Evolutionary conservation across 495 filamentous ascomycete species (phyloP), one percentile per base, ranked within the genome.

Genomic region (Lophiotrema nucula): DNA sequence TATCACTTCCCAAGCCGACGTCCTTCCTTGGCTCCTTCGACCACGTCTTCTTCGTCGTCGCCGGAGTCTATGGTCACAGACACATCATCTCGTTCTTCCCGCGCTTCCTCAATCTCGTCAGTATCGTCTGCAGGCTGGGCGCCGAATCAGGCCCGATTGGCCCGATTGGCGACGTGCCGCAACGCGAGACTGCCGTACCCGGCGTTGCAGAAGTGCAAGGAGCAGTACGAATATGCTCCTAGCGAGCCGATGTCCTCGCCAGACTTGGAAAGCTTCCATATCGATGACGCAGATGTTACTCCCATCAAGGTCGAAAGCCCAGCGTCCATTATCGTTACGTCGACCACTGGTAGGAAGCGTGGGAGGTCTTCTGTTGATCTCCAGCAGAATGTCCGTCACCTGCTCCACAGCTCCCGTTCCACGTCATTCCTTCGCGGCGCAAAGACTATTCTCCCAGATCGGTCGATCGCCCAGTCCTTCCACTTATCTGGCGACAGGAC

Each of bases 41-140:
- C 83, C 66, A 86, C 88, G 5, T 78, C 83, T 58, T 93, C 89
- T 25, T 79, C 83, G 37, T 95, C 90, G 47, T 95, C 90, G 31
- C 90, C 90, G 39, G 90, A 95, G 64, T 95, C 90, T 53, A 92
- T 93, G 89, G 75, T 95, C 22, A 93, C 89, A 44, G 90, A 95
- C 72, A 83, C 78, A 44, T 92, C 88, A 27, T 35, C 31, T 35
- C 74, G 70, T 48, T 60, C 73, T 39, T 77, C 75, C 3, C 70
- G 76, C 49, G 73, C 76, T 21, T 79, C 76, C 3, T 78, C 76
- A 53, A 76, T 78, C 48, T 78, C 75, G 39, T 77, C 76, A 46
- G 64, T 76, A 78, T 53, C 78, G 71, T 57, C 83, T 80, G 84
- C 62, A 79, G 85, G 77, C 62, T 79, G 76, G 77, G 87, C 84